Evolutionary conservation across 768 basidiomycete genomes (phyloP), one percentile per base, ranked within the genome.

Genomic region (Lactarius sp.): DNA sequence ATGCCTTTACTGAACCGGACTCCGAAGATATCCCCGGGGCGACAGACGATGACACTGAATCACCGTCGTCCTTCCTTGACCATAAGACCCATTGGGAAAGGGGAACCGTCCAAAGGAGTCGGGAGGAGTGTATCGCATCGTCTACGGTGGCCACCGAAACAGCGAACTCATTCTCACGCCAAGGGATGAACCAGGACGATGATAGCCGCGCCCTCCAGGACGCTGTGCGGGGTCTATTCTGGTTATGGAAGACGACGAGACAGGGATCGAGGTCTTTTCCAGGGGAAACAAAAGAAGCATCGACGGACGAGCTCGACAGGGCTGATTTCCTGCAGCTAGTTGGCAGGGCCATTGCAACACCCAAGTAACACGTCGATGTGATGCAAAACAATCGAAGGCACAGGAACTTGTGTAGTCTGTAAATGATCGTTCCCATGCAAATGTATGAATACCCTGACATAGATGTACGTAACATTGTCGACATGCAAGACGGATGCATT

Each of bases 31-130:
- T 36, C 16, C 61, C 56, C 9, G 61, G 46, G 3, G 56, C 44
- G n/a, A 66, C 59, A 20, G 65, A 64, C 31, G 56, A 64, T 34
- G 56, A 63, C 44, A 64, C 50, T 36, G 61, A 63, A 31, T 46
- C 65, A 4, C 64, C 59, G 5, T 53, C 64, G 4, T 47, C 33
- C 18, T 52, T 46, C 39, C 52, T 5, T 31, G 63, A 54, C 34
- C 59, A 46, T 18, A 33, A 56, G 51, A 51, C 6, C 13, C 27
- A 55, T 33, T 62, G 31, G 41, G 52, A 46, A 31, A 27, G 34
- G 47, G 50, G 51, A 4, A 22, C n/a, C 22, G 2, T 36, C 8
- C 62, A 42, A 51, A 36, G 8, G 39, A 42, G 34, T 47, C 37
- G 6, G 22, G 39, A 54, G 10, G 52, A 44, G 2, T 22, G 4